Evolutionary conservation across 495 filamentous ascomycete genomes (phyloP), one percentile per base, ranked within the genome.

Genomic region (Delitschia confertaspora): DNA sequence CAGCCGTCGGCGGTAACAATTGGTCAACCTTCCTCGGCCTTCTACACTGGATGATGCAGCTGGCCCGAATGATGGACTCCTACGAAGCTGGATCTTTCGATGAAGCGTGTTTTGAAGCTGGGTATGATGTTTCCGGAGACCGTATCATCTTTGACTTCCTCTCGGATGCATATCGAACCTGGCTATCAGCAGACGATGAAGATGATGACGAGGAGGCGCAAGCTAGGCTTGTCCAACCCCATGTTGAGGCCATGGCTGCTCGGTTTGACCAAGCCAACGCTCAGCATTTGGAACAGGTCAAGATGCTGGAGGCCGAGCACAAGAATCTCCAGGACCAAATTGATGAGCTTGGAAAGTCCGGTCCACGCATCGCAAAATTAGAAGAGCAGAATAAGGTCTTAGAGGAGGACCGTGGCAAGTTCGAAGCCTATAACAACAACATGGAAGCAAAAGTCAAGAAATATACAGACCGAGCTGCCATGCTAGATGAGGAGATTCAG

Each of bases 41-140:
- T 65, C 70, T 99, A 34, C 89, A 99, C 63, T 99, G 91, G 91
- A 82, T 99, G 77, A 93, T 99, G 88, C 88, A 95, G 62, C 67
- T 96, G 33, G 85, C 87, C 9, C 74, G 82, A 39, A 93, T 93
- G 78, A 79, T 95, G 64, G 86, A 96, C 41, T 65, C 79, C 7
- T 95, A 82, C 58, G 63, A 72, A 2, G 48, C 64, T 17, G 78
- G 85, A 24, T 75, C 80, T 32, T 96, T 93, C 60, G 87, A 95
- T 48, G 82, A 93, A 32, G 87, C 87, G 0, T 93, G 88, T 54
- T 74, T 75, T 11, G 88, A 94, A 52, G 79, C 74, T 33, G 93
- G 91, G 16, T 74, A 89, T 8, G 91, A 96, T 62, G 79, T 95
- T 9, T 76, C 67, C 4, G 80, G 83, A 2, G 89, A 96, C 59